phyloP scores from a whole-genome alignment of 768 basidiomycete species.

The Lactarius deliciosus region DNA sequence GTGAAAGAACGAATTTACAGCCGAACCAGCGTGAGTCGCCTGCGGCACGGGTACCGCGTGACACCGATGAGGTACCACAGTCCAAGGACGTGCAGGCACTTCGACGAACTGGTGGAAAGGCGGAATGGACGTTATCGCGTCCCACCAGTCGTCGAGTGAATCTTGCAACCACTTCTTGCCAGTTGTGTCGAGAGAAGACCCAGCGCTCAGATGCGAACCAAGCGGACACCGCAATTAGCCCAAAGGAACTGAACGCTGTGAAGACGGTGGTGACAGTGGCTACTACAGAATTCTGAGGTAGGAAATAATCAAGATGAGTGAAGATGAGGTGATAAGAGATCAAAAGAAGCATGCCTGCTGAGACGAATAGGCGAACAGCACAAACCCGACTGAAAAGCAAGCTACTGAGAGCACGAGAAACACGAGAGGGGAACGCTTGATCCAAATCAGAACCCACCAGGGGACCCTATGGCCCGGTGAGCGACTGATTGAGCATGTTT shows the following conservation, averaged over 20 bases:
- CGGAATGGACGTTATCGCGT: constrained; percentile 28
- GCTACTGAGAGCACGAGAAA: constrained; percentile 83
- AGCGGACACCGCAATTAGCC: constrained; percentile 64
- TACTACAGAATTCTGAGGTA: constrained; percentile 52
- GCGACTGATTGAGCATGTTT: constrained; percentile 45
- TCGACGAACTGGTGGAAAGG: constrained; percentile 19
- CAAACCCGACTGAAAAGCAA: constrained; percentile 76
- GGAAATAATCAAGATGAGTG: neutral
- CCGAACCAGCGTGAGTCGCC: constrained; percentile 20
- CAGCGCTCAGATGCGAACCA: constrained; percentile 75
- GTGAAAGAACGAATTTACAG: constrained; percentile 17
- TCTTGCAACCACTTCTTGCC: constrained; percentile 73
- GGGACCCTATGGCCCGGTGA: constrained; percentile 75
- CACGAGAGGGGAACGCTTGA: constrained; percentile 79
- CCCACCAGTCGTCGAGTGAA: constrained; percentile 47
- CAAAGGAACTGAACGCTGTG: constrained; percentile 71
- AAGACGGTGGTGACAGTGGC: constrained; percentile 74
- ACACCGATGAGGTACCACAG: constrained; percentile 4
- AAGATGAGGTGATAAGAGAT: neutral
- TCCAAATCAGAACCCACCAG: constrained; percentile 86
- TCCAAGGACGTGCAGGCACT: constrained; percentile 12
- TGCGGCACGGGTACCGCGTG: constrained; percentile 16
- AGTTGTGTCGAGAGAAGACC: constrained; percentile 58
- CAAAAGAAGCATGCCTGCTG: constrained; percentile 48
- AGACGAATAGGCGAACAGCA: constrained; percentile 76